These are phyloP conservation scores for Amphichorda felina DNA, from an alignment of 2,329 filamentous ascomycete species.

Conservation along the genomic window DNA sequence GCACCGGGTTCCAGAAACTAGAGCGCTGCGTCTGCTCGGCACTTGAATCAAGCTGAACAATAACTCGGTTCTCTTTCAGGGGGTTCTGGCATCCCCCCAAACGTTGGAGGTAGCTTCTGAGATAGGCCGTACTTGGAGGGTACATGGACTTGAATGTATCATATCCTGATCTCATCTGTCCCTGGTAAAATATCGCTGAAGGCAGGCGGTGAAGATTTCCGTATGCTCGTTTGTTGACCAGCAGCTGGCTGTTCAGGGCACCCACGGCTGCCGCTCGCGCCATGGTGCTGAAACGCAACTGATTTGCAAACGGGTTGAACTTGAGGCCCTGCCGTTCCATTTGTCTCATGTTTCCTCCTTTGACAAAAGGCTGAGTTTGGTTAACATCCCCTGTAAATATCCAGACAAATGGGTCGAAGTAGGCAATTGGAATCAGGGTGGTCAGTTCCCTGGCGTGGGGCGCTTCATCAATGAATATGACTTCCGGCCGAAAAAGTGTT, in stretches of 20 bases:
- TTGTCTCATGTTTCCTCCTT: constrained; percentile 10
- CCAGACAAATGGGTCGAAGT: constrained; percentile 28
- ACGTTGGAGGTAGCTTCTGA: constrained; percentile 16
- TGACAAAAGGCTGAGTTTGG: constrained; percentile 29
- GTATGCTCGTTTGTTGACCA: constrained; percentile 24
- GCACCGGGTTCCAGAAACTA: constrained; percentile 27
- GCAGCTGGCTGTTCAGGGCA: constrained; percentile 18
- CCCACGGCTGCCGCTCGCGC: constrained; percentile 20
- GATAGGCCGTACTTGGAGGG: constrained; percentile 12
- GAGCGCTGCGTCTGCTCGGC: constrained; percentile 11
- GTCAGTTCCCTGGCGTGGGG: constrained; percentile 33
- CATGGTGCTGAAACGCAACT: constrained; percentile 23
- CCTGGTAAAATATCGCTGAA: constrained; percentile 27
- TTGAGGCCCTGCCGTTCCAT: constrained; percentile 8
- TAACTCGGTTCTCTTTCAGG: constrained; percentile 21
- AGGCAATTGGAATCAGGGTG: constrained; percentile 29
- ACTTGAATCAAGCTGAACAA: constrained; percentile 18
- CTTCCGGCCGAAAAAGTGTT: constrained; percentile 60
- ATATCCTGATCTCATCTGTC: constrained; percentile 23
- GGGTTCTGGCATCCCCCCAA: constrained; percentile 7
- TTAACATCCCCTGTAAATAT: constrained; percentile 33
- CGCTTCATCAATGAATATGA: constrained; percentile 73
- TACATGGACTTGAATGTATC: constrained; percentile 8
- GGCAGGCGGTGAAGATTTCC: constrained; percentile 26
- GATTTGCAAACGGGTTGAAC: constrained; percentile 18